Percentiles rank a stretch among this genome's conserved stretches.
These are phyloP conservation scores for Furcasterigmium sp. DNA, from an alignment of 2,329 filamentous ascomycete genomes.

Conservation along the genomic window DNA sequence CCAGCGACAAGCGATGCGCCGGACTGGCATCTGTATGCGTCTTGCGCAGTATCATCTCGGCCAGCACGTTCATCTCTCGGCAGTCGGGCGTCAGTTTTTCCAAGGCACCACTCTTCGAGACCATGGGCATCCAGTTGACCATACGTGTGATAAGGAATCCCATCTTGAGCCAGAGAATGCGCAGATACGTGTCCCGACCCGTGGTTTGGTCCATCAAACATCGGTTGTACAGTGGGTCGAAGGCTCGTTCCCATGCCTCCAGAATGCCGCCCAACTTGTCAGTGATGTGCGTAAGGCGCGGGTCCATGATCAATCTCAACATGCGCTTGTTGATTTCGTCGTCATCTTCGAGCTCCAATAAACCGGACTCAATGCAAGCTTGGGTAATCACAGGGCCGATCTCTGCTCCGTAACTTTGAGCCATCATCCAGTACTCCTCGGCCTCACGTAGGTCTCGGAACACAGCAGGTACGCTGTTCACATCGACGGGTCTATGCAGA, in stretches of 20 bases:
- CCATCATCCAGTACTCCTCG: slow-evolving; percentile 29
- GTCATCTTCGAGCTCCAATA: slow-evolving; percentile 6
- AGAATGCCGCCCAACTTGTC: slow-evolving; percentile 11
- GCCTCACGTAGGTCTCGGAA: slow-evolving; percentile 28
- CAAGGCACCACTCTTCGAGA: slow-evolving; percentile 27
- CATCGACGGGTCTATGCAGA: slow-evolving; percentile 1
- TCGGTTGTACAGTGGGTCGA: slow-evolving; percentile 26
- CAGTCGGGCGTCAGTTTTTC: slow-evolving; percentile 34
- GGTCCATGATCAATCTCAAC: neutral
- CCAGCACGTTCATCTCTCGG: slow-evolving; percentile 31
- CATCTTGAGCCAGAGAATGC: slow-evolving; percentile 33
- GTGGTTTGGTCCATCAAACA: slow-evolving; percentile 15
- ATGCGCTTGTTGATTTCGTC: slow-evolving; percentile 7
- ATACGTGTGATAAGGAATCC: slow-evolving; percentile 34
- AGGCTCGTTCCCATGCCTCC: slow-evolving; percentile 32
- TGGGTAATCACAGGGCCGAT: slow-evolving; percentile 5
- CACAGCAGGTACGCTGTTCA: slow-evolving; percentile 24
- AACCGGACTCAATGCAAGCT: neutral
- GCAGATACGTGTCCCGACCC: slow-evolving; percentile 14
- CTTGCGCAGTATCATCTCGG: slow-evolving; percentile 27
- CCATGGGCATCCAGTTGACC: slow-evolving; percentile 31
- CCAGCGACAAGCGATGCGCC: slow-evolving; percentile 35
- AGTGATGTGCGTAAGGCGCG: neutral
- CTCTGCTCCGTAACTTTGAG: slow-evolving; percentile 30
- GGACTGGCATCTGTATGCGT: slow-evolving; percentile 11